Conservation (phyloP, 1,139 yeast species). For the Tardiomyces depauwii region DNA sequence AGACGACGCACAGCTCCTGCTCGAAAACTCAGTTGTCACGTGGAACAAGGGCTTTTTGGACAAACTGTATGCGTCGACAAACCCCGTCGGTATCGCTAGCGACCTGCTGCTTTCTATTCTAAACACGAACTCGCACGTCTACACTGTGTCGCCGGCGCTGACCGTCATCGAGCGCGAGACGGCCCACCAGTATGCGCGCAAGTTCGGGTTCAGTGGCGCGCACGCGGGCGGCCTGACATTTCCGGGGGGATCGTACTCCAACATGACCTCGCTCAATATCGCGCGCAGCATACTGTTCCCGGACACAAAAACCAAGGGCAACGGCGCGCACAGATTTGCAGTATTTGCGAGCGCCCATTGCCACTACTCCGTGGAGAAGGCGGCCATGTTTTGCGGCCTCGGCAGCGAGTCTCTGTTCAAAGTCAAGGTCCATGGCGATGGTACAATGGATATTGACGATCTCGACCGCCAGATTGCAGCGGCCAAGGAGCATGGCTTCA, state of each 20-base stretch:
- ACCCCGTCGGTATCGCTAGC: constrained; percentile 71
- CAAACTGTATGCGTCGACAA: constrained; percentile 73
- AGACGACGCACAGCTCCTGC: constrained; percentile 43
- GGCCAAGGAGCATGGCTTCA: constrained; percentile 41
- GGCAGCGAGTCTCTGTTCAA: constrained; percentile 57
- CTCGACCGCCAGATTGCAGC: constrained; percentile 37
- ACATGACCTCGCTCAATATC: constrained; percentile 67
- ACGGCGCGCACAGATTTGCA: constrained; percentile 44
- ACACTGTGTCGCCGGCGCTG: constrained; percentile 74
- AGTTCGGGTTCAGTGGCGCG: constrained; percentile 46
- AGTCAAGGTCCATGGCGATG: constrained; percentile 44
- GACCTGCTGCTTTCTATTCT: constrained; percentile 59
- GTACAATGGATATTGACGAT: constrained; percentile 42
- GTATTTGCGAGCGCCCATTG: constrained; percentile 62
- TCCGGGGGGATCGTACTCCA: constrained; percentile 84
- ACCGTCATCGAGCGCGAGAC: constrained; percentile 65
- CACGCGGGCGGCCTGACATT: constrained; percentile 76
- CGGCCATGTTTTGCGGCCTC: constrained; percentile 66
- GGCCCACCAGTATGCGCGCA: constrained; percentile 53
- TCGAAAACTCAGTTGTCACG: constrained; percentile 64
- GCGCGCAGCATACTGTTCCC: constrained; percentile 62
- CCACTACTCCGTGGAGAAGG: constrained; percentile 75
- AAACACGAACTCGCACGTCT: constrained; percentile 80
- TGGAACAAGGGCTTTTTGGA: constrained; percentile 86
- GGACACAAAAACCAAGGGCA: constrained; percentile 57